Base-by-base conservation (phyloP, 495 filamentous ascomycete species). In the Parmelia sp. region DNA sequence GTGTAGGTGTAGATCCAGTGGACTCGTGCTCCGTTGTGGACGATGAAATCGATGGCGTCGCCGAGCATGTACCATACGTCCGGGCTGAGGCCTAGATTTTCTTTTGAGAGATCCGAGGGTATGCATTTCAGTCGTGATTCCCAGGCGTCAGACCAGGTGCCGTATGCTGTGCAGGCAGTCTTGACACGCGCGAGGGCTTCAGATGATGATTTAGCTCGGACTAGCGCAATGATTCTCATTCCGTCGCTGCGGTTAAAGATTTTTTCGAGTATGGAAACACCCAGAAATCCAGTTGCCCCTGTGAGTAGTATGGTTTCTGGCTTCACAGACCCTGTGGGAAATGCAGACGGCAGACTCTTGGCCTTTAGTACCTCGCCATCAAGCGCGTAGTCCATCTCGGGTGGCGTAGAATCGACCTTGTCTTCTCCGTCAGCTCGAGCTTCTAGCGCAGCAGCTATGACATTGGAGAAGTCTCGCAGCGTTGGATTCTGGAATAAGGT, bases 211-310 rank as follows among this genome's bases (percentile, higher is more conserved):
- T 84, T 74, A 77, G 77, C 33, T 17, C 93, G 87, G 8, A 97
- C 90, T 60, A 91, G 88, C 4, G 86, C 84, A 57, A 95, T 82
- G n/a, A 96, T 81, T 71, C 83, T 88, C 8, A 85, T 76, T 5
- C 69, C 74, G 1, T 77, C 72, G 37, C 76, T 78, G 42, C 88
- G 80, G 17, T 80, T 78, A 0, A 96, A 79, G 14, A 96, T 73
- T 36, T 96, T 90, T 23, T 77, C 81, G 10, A 97, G 78, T 29
- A 97, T 82, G 66, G 89, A 92, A 0, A 89, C 85, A 29, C 94
- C 94, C 10, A 97, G 74, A 78, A 96, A 97, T 12, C 93, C 93
- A 39, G 94, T 97, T 0, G 89, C 91, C 37, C 93, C 94, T 19
- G 94, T 97, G 9, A 97, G 78, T 71, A 98, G 88, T 25, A 93